Percentiles rank a stretch among this genome's conserved stretches.
phyloP scores from a whole-genome alignment of 495 filamentous ascomycete genomes.

The Lophiostoma macrostomum region DNA sequence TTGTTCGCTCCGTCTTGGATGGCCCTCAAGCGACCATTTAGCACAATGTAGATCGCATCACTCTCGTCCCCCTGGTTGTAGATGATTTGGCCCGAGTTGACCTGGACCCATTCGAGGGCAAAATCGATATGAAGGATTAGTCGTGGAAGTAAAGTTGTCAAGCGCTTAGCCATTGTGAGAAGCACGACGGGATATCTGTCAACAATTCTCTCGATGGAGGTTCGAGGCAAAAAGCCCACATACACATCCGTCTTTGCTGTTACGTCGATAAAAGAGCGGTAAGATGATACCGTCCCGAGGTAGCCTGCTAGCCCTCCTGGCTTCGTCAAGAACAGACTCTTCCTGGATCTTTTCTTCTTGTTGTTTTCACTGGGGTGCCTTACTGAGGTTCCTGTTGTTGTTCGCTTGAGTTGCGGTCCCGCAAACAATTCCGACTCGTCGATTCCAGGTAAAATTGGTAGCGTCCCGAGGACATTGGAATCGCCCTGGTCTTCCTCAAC shows the following conservation, averaged over 20 bases:
- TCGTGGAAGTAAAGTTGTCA: constrained; percentile 86
- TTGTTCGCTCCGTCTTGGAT: constrained; percentile 75
- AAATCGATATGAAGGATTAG: constrained; percentile 96
- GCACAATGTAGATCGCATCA: constrained; percentile 95
- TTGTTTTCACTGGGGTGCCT: constrained; percentile 21
- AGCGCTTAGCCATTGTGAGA: constrained; percentile 88
- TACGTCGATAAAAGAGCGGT: constrained; percentile 93
- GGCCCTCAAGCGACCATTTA: constrained; percentile 83
- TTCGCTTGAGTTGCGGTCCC: constrained; percentile 51
- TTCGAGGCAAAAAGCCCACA: constrained; percentile 87
- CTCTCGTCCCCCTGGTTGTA: constrained; percentile 94
- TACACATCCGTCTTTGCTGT: constrained; percentile 98
- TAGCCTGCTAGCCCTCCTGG: constrained; percentile 94
- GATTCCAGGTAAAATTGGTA: constrained; percentile 31
- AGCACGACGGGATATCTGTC: constrained; percentile 89
- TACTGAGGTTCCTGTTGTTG: constrained; percentile 49
- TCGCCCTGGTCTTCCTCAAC: constrained; percentile 46
- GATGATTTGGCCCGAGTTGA: constrained; percentile 89
- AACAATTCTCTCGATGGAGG: constrained; percentile 84
- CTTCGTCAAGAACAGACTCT: constrained; percentile 87
- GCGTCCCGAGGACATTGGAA: constrained; percentile 36
- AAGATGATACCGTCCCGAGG: constrained; percentile 86
- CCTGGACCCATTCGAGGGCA: constrained; percentile 95
- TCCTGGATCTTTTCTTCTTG: constrained; percentile 52
- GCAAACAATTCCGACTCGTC: constrained; percentile 29